Percentiles rank a stretch among this genome's conserved stretches.
Evolutionary conservation across 768 basidiomycete species (phyloP).

Genomic region (Atractiella rhizophila): DNA sequence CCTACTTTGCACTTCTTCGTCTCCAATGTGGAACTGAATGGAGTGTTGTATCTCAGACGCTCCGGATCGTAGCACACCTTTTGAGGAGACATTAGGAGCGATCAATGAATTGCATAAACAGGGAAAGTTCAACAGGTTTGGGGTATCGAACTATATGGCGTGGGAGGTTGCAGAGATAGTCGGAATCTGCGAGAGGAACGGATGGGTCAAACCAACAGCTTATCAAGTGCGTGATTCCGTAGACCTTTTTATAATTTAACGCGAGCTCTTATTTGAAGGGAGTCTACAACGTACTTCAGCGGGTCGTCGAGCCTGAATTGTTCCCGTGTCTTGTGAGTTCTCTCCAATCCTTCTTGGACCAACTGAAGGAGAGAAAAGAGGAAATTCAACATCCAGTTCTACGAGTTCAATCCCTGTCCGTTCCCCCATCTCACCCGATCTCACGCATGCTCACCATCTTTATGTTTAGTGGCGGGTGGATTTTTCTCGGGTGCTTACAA

Average conservation of each 20-base stretch:
- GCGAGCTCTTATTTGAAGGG: constrained; percentile 9
- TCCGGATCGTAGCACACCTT: constrained; percentile 26
- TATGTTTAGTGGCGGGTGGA: no score
- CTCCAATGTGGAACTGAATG: neutral
- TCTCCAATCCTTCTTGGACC: constrained; percentile 25
- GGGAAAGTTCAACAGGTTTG: constrained; percentile 27
- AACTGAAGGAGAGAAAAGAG: neutral
- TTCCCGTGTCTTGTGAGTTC: constrained; percentile 24
- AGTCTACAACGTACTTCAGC: constrained; percentile 27
- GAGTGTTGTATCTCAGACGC: constrained; percentile 3
- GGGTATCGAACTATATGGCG: constrained; percentile 24
- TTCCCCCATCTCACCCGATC: neutral
- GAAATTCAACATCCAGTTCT: constrained; percentile 23
- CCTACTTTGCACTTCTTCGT: constrained; percentile 3
- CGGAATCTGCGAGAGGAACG: constrained; percentile 24
- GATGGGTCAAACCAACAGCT: constrained; percentile 29
- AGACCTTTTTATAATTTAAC: neutral
- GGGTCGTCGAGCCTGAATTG: constrained; percentile 25
- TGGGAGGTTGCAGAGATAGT: constrained; percentile 29
- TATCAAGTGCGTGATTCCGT: constrained; percentile 22
- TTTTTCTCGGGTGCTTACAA: neutral
- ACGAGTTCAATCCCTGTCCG: constrained; percentile 26
- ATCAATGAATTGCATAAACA: constrained; percentile 31
- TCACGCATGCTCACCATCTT: neutral
- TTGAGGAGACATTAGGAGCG: constrained; percentile 28